A percentile compares a stretch with the other conserved stretches of the same genome.
These are phyloP conservation scores for Phaffia rhodozyma DNA, from an alignment of 1,284 basidiomycete genomes.

Conservation along the genomic window DNA sequence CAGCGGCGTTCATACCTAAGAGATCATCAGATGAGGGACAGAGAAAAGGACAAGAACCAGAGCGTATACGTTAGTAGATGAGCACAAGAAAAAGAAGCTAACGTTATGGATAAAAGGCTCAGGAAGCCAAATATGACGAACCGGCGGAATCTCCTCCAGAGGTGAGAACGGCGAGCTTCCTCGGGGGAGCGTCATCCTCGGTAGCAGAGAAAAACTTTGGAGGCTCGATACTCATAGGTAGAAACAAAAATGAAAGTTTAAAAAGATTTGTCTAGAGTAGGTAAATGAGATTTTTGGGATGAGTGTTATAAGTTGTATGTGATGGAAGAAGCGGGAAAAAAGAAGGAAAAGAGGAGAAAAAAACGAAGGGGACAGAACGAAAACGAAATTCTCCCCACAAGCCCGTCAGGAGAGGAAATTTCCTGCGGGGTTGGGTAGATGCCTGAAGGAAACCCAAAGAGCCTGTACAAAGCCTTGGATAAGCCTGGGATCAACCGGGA, in stretches of 20 bases:
- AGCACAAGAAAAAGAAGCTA: background rate
- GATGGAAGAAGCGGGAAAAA: background rate
- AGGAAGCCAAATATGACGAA: conserved; percentile 9
- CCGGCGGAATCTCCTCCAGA: conserved; percentile 93
- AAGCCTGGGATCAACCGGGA: background rate
- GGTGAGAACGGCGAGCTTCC: conserved; percentile 77
- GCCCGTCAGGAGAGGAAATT: too few relatives aligned
- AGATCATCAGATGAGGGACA: background rate
- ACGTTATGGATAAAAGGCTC: background rate
- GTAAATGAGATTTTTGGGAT: background rate
- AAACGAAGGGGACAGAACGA: background rate
- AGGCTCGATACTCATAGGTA: background rate
- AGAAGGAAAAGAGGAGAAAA: background rate
- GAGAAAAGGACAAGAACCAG: background rate
- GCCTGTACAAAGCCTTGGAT: background rate
- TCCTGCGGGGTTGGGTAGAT: too few relatives aligned
- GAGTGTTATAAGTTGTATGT: background rate
- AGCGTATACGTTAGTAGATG: background rate
- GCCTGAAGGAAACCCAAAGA: background rate
- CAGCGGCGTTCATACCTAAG: conserved; percentile 76
- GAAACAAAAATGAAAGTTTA: too few relatives aligned
- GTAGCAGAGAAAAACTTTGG: conserved; percentile 11
- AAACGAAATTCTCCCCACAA: background rate
- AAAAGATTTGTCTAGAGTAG: background rate
- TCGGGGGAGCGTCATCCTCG: conserved; percentile 21